Conservation (phyloP, 2,329 filamentous ascomycete species). For the Pseudocercospora eumusae region DNA sequence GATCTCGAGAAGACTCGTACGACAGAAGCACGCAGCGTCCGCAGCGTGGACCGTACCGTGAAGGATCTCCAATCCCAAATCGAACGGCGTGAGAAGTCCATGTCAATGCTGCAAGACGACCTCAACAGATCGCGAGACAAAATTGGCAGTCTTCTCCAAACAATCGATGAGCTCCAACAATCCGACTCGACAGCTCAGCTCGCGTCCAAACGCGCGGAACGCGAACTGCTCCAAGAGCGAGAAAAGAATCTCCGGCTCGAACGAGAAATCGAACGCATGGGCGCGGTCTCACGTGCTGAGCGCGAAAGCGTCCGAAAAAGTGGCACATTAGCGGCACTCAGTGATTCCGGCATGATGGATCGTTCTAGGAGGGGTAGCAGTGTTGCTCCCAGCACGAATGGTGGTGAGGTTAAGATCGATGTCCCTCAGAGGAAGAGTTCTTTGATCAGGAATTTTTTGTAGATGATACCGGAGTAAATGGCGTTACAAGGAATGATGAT, state of each 20-base stretch:
- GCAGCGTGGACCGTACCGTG: conserved; percentile 90
- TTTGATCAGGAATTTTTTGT: conserved; percentile 55
- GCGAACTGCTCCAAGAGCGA: conserved; percentile 83
- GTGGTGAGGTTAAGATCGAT: conserved; percentile 39
- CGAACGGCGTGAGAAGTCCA: conserved; percentile 85
- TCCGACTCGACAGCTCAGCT: conserved; percentile 81
- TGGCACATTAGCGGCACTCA: conserved; percentile 41
- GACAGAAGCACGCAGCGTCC: conserved; percentile 80
- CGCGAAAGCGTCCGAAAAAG: conserved; percentile 45
- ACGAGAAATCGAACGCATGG: conserved; percentile 69
- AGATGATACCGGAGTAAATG: conserved; percentile 33
- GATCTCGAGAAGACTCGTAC: conserved; percentile 75
- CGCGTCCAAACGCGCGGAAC: conserved; percentile 78
- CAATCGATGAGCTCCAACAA: conserved; percentile 91
- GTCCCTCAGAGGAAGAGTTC: conserved; percentile 47
- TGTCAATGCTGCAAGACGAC: conserved; percentile 79
- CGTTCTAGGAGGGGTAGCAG: conserved; percentile 47
- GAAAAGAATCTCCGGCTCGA: conserved; percentile 82
- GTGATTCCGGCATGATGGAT: conserved; percentile 43
- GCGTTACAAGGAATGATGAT: conserved; percentile 22
- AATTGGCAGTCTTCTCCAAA: conserved; percentile 81
- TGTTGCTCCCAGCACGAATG: conserved; percentile 38
- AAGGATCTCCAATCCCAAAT: conserved; percentile 92
- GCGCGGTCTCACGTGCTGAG: conserved; percentile 72
- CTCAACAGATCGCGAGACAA: conserved; percentile 84